Percentiles rank a stretch among this genome's conserved stretches.
Conservation (phyloP, 1,284 basidiomycete genomes). For the Fereydounia khargensis region DNA sequence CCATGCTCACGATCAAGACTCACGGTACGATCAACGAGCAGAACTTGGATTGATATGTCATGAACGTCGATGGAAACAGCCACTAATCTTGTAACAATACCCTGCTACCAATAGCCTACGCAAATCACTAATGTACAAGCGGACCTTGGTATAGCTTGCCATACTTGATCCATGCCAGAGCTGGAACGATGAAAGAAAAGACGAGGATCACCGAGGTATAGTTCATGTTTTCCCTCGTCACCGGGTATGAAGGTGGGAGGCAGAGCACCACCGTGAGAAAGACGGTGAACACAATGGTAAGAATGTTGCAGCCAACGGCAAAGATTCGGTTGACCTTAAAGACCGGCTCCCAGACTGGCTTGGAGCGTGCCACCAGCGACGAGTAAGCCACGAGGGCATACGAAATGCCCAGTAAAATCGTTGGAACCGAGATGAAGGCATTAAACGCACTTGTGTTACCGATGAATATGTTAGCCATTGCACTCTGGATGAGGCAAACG, state of each 20-base stretch:
- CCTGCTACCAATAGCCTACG: not conserved
- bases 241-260: slow-evolving; percentile 16
- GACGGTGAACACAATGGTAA: slow-evolving; percentile 15
- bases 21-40: slow-evolving; percentile 2
- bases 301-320: slow-evolving; percentile 9
- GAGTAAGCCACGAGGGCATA: slow-evolving; percentile 16
- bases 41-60: slow-evolving; percentile 7
- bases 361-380: slow-evolving; percentile 2
- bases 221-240: slow-evolving; percentile 18
- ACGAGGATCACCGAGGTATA: slow-evolving; percentile 13
- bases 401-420: slow-evolving; percentile 7
- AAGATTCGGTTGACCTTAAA: slow-evolving; percentile 10
- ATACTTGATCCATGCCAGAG: slow-evolving; percentile 4
- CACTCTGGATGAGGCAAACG: slow-evolving; percentile 5
- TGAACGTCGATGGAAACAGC: slow-evolving; percentile 7
- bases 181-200: slow-evolving; percentile 5
- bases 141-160: slow-evolving; percentile 5
- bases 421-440: slow-evolving; percentile 22
- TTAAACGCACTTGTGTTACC: slow-evolving; percentile 24
- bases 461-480: slow-evolving; percentile 13
- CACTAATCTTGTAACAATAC: slow-evolving; percentile 4
- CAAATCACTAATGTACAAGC: slow-evolving; percentile 7
- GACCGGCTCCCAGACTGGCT: slow-evolving; percentile 5
- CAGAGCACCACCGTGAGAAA: slow-evolving; percentile 14
- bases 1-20: not conserved